phyloP scores from a whole-genome alignment of 2,329 filamentous ascomycete genomes.

The Sporothrix globosa region DNA sequence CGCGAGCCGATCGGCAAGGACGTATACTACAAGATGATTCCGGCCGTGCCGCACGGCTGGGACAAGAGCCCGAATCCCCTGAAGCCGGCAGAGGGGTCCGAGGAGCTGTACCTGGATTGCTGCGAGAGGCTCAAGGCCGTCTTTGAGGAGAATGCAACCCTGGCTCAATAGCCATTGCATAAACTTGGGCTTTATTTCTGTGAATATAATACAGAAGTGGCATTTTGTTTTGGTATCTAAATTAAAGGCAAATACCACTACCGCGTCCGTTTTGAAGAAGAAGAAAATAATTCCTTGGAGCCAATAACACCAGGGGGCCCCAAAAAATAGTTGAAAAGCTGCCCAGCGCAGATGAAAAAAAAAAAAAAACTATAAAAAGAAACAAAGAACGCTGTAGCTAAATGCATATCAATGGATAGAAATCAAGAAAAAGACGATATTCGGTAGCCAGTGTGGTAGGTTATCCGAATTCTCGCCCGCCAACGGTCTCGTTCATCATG shows the following conservation, averaged over 20 bases:
- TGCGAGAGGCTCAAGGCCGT: constrained; percentile 41
- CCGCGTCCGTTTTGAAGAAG: neutral
- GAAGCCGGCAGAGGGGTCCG: constrained; percentile 54
- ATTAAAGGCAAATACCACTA: neutral
- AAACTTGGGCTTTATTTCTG: neutral
- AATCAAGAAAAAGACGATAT: neutral
- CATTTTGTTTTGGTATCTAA: constrained; percentile 3
- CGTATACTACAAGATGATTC: constrained; percentile 61
- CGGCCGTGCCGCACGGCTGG: constrained; percentile 65
- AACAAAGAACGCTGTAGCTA: neutral
- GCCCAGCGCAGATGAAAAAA: neutral
- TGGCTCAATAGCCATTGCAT: neutral
- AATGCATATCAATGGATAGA: neutral
- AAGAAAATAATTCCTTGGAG: neutral
- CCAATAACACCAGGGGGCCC: neutral
- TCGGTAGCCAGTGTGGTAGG: no score
- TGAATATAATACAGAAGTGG: neutral
- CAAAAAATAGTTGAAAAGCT: neutral
- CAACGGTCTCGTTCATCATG: neutral
- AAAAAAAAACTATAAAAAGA: neutral
- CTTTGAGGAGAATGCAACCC: neutral
- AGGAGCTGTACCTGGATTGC: constrained; percentile 58
- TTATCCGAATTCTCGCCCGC: no score
- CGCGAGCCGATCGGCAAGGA: constrained; percentile 56
- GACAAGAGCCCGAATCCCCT: constrained; percentile 68